These are phyloP conservation scores for Cladosporium austrohemisphaericum DNA, from an alignment of 2,329 filamentous ascomycete species.

Conservation along the genomic window DNA sequence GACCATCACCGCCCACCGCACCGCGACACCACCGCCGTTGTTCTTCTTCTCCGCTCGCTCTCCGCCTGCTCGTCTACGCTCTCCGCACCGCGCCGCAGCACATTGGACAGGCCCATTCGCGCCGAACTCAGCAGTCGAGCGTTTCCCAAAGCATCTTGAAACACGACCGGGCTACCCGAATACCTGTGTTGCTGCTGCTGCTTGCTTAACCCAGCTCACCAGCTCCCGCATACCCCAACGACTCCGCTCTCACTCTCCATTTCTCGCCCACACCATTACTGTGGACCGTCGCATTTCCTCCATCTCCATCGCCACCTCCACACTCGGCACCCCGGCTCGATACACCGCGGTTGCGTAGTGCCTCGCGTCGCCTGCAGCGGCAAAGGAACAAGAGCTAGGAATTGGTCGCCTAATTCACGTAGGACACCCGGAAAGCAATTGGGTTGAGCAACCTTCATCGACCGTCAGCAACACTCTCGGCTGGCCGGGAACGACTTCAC, in stretches of 20 bases:
- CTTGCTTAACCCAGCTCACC: neutral
- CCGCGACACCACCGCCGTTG: neutral
- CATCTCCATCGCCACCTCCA: neutral
- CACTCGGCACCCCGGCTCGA: neutral
- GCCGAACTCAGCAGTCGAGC: slow-evolving; percentile 9
- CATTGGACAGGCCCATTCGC: no score
- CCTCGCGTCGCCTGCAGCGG: slow-evolving; percentile 2
- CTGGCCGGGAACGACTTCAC: slow-evolving; percentile 15
- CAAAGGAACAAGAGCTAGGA: slow-evolving; percentile 8
- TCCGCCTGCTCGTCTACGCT: slow-evolving; percentile 17
- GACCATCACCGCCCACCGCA: neutral
- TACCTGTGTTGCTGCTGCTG: neutral
- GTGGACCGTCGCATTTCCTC: no score
- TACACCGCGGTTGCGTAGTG: neutral
- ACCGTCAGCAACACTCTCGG: slow-evolving; percentile 10
- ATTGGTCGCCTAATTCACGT: neutral
- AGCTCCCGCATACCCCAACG: neutral
- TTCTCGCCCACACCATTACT: neutral
- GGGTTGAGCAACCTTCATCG: neutral
- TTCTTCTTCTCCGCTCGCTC: slow-evolving; percentile 3
- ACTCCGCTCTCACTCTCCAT: neutral
- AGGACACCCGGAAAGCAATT: slow-evolving; percentile 4
- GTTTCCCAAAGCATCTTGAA: slow-evolving; percentile 10
- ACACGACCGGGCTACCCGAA: slow-evolving; percentile 1
- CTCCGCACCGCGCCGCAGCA: neutral